These are phyloP conservation scores for Trichoderma koningii DNA, from an alignment of 2,329 filamentous ascomycete species.

Conservation along the genomic window DNA sequence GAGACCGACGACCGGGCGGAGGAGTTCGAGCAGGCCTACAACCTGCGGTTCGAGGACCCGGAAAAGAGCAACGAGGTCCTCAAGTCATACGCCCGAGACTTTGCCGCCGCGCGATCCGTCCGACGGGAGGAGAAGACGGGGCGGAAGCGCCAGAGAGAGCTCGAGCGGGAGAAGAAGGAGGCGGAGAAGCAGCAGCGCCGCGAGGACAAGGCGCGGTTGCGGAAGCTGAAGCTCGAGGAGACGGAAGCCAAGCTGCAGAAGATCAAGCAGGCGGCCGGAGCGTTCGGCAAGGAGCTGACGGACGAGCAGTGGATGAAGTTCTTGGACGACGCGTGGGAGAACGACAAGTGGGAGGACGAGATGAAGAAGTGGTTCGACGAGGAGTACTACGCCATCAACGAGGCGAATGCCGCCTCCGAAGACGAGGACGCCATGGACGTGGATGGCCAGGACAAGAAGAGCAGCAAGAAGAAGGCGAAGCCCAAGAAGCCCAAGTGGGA, in stretches of 20 bases:
- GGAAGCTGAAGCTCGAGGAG: constrained; percentile 88
- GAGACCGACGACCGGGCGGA: constrained; percentile 80
- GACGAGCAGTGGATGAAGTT: constrained; percentile 84
- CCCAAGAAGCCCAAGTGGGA: constrained; percentile 75
- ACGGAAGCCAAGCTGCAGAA: constrained; percentile 82
- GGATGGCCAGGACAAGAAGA: constrained; percentile 54
- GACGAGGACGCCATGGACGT: constrained; percentile 61
- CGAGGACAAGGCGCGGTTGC: constrained; percentile 78
- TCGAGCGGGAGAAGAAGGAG: constrained; percentile 75
- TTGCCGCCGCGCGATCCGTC: constrained; percentile 78
- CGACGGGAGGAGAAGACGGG: constrained; percentile 78
- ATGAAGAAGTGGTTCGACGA: constrained; percentile 90
- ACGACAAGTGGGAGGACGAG: constrained; percentile 85
- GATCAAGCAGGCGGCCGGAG: constrained; percentile 86
- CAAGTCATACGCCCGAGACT: constrained; percentile 84
- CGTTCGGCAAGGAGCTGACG: constrained; percentile 64
- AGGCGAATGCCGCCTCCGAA: constrained; percentile 65
- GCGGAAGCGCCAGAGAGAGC: constrained; percentile 76
- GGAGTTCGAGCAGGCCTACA: constrained; percentile 89
- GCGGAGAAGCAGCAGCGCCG: constrained; percentile 74
- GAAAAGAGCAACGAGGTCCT: constrained; percentile 84
- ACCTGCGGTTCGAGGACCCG: constrained; percentile 93
- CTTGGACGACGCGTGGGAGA: constrained; percentile 84
- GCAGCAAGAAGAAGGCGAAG: constrained; percentile 41
- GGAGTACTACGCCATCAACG: constrained; percentile 80